Conservation (phyloP, 2,329 filamentous ascomycete species). For the Huntiella abstrusa region DNA sequence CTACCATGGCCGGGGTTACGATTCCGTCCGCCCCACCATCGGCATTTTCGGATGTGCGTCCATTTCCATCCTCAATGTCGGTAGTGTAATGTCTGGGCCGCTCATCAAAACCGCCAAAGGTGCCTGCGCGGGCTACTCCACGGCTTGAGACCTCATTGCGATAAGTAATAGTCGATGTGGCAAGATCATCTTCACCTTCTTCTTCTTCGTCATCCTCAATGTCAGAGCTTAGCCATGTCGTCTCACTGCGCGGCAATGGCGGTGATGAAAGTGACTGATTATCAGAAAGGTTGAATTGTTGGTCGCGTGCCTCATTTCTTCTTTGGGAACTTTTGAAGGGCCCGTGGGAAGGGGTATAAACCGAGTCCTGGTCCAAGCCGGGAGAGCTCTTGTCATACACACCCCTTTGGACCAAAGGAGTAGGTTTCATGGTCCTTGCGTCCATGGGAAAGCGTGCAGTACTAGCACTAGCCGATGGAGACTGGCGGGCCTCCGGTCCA, state of each 20-base stretch:
- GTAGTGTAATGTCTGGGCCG: too few relatives aligned
- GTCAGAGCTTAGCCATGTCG: not conserved
- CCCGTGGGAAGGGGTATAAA: not conserved
- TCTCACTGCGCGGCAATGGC: not conserved
- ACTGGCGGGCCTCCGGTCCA: not conserved
- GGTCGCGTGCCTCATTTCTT: not conserved
- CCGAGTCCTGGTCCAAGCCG: not conserved
- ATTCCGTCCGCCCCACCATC: not conserved
- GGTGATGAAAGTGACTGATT: not conserved
- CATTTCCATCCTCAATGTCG: not conserved
- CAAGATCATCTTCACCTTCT: not conserved
- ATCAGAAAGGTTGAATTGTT: not conserved
- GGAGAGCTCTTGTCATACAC: not conserved
- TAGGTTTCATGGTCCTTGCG: not conserved
- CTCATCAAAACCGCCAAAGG: too few relatives aligned
- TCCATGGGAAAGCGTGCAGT: not conserved
- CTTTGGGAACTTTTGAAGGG: not conserved
- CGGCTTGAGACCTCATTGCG: too few relatives aligned
- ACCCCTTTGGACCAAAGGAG: not conserved
- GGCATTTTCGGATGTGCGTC: not conserved
- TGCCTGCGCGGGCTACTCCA: too few relatives aligned
- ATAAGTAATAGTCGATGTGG: not conserved
- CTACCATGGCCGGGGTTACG: not conserved
- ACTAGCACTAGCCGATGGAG: not conserved
- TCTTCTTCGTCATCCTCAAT: not conserved